Conservation (phyloP, 2,329 filamentous ascomycete genomes). For the Rugonectria rugulosa region DNA sequence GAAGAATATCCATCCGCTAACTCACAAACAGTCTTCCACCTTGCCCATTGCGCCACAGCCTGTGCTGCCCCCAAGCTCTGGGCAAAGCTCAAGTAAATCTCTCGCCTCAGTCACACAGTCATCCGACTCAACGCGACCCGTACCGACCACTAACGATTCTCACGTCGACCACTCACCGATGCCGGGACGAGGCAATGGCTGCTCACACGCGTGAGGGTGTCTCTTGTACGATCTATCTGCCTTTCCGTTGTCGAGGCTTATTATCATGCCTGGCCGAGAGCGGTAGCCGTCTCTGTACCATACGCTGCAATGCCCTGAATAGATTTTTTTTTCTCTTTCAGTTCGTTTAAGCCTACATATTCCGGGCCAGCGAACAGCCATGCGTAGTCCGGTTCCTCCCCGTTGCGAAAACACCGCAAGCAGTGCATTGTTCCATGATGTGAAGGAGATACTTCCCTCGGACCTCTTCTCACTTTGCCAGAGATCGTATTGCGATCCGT, state of each 20-base stretch:
- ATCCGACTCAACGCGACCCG: constrained; percentile 28
- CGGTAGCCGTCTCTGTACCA: constrained; percentile 40
- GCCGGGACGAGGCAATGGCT: constrained; percentile 33
- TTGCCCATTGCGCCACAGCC: constrained; percentile 90
- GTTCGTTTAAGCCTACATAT: no score
- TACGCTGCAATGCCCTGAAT: constrained; percentile 44
- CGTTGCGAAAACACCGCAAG: no score
- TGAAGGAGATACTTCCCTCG: no score
- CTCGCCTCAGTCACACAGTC: constrained; percentile 18
- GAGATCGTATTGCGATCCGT: no score
- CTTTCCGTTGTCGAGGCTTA: constrained; percentile 30
- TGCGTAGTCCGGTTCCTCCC: no score
- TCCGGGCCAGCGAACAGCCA: not conserved
- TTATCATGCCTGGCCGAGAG: constrained; percentile 26
- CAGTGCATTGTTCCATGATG: no score
- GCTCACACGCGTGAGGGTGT: constrained; percentile 22
- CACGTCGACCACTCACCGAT: constrained; percentile 34
- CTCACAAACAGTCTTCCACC: constrained; percentile 83
- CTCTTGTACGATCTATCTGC: constrained; percentile 37
- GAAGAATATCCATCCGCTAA: no score
- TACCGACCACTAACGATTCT: constrained; percentile 34
- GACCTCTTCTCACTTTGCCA: no score
- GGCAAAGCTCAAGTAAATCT: constrained; percentile 85
- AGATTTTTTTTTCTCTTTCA: constrained; percentile 39
- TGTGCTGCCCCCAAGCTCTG: constrained; percentile 98